Evolutionary conservation across 75 land plant species (phyloP), one percentile per base, ranked within the genome.

Genomic region (Pinus tabuliformis): DNA sequence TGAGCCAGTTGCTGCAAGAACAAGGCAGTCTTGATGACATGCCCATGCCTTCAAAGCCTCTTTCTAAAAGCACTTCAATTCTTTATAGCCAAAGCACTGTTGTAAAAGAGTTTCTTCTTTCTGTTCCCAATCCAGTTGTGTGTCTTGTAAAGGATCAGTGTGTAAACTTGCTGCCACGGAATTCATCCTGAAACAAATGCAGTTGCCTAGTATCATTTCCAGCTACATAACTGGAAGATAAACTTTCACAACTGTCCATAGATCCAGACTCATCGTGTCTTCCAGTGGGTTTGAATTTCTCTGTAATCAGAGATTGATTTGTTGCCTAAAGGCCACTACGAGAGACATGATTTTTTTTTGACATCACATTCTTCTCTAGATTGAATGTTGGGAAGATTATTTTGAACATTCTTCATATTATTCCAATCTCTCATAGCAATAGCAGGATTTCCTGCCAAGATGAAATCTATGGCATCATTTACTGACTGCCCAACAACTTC

Each of bases 1-100:
- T 73, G 92, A 93, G 63, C 95, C 92, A 45, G 95, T 93, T 56
- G 95, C 95, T 68, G 95, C 92, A 81, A 93, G 91, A 76, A 93
- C 88, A 30, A 93, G 86, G 74, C 88, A 90, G 75, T 93, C 95
- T 52, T 84, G 86, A 60, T 89, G 73, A 59, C 64, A 78, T 57
- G 86, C 70, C 92, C 92, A 93, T 30, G 92, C 91, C 68, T 65
- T 70, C 60, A 93, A 59, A 13, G 91, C 92, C 78, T 90, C 89
- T 71, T 80, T 88, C 70, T 93, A 91, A 73, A 93, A 93, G 45
- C 78, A 78, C 73, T 90, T 93, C 82, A 93, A 81, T n/a, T 76
- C 72, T 42, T 82, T 76, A 82, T 72, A 66, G 24, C 88, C 91
- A 87, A 90, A 90, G 83, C 85, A 77, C 80, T 83, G 90, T 58